Evolutionary conservation across 2,329 filamentous ascomycete genomes (phyloP), one percentile per base, ranked within the genome.

Genomic region (Ophiostoma novo-ulmi): DNA sequence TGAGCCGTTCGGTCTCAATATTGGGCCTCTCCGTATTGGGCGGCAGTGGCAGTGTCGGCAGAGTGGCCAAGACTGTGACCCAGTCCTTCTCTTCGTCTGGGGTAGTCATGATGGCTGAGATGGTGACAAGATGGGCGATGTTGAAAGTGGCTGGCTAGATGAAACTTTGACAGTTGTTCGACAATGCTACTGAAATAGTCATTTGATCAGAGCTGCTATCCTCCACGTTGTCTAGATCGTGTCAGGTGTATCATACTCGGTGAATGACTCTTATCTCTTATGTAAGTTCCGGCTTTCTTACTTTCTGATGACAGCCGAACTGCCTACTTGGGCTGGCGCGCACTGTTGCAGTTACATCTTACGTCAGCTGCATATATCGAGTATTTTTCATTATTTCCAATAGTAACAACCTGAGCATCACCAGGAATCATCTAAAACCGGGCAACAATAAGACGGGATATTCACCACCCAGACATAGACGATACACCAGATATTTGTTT

Each of bases 1-100:
- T 75, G 26, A 91, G 81, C 7, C 88, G 83, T 68, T 83, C 77
- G 3, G 88, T 89, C 67, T 74, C 76, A 70, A 87, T 80, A 1
- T 78, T 75, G 8, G 76, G 70, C 7, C 84, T 80, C 31, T 78
- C 76, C 17, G 74, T 70, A 70, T 80, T 80, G 3, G 79, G 77
- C 5, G 82, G 84, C 1, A 84, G 76, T 0, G 82, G 82, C 2
- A 71, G 70, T 14, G 77, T 75, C 1, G 85, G 85, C 13, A 84
- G 78, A 1, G 81, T 84, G 31, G 84, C 85, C 76, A 81, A 82
- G 72, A 87, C 80, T 63, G 77, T 82, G 71, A 82, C 75, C 67
- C 76, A 77, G 83, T 89, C 71, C 82, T 82, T 3, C 85, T 89
- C 13, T 13, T 70, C 48, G 13, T 70, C 71, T 35, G 17, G 26